Evolutionary conservation across 805 yeast genomes (phyloP).

Genomic region (Teunomyces aglyptinius): DNA sequence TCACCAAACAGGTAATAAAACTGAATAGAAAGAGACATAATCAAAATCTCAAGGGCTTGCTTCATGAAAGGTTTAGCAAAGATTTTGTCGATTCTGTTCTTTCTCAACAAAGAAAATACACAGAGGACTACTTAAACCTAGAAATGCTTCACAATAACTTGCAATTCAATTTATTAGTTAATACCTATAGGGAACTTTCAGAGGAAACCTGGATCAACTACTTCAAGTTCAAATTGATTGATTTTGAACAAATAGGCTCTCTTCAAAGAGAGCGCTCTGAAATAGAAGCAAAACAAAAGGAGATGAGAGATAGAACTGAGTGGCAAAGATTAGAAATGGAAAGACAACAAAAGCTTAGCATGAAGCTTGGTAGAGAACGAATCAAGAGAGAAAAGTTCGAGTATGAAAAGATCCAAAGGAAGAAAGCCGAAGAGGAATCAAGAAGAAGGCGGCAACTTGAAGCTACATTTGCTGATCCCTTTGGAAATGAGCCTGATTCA

Average conservation of each 20-base stretch:
- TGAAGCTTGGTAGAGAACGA: constrained; percentile 9
- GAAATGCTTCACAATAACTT: constrained; percentile 45
- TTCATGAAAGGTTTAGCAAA: constrained; percentile 32
- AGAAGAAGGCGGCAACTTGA: constrained; percentile 12
- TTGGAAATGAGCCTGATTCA: constrained; percentile 10
- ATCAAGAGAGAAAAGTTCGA: constrained; percentile 10
- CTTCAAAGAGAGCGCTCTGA: constrained; percentile 16
- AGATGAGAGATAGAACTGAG: constrained; percentile 12
- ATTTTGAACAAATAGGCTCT: constrained; percentile 35
- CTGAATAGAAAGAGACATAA: constrained; percentile 15
- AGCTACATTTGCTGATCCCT: constrained; percentile 15
- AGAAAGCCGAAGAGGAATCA: constrained; percentile 13
- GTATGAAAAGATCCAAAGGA: constrained; percentile 14
- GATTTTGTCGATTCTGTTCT: constrained; percentile 29
- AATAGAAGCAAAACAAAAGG: constrained; percentile 12
- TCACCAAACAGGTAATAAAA: constrained; percentile 16
- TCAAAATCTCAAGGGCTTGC: constrained; percentile 35
- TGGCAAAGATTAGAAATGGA: constrained; percentile 14
- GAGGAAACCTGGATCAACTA: constrained; percentile 39
- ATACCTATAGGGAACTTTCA: constrained; percentile 39
- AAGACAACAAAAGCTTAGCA: constrained; percentile 13
- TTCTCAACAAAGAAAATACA: constrained; percentile 26
- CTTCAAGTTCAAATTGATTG: constrained; percentile 37
- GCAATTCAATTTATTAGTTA: constrained; percentile 39
- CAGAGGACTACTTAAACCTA: constrained; percentile 37